Evolutionary conservation across 768 basidiomycete species (phyloP), one percentile per base, ranked within the genome.

Genomic region (Mrakia frigida): DNA sequence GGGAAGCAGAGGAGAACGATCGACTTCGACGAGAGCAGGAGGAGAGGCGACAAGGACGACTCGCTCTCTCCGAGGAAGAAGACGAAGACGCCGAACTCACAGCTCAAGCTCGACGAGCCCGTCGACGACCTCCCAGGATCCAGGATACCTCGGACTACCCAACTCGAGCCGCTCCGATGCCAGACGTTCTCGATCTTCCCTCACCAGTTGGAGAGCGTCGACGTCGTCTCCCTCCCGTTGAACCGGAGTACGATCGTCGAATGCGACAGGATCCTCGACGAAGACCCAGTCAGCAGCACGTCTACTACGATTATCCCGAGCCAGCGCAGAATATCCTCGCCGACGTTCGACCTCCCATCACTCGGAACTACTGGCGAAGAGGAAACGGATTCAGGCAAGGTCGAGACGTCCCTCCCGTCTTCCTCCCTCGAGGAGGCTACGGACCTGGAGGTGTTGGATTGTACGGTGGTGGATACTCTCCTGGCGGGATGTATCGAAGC

Each of bases 1-100:
- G 73, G 73, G 60, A 65, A 33, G 73, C 73, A 0, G 61, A 74
- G 31, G 61, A 74, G 43, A 33, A 33, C 16, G 63, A 46, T 2
- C 60, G 73, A 0, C 13, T 74, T 3, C 60, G 31, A n/a, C 65
- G 10, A 11, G 65, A 68, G 39, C 65, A 43, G 13, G 61, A 63
- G 33, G 65, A 68, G 25, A 16, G 65, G 10, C 25, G 9, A 35
- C 65, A 23, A n/a, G 25, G 37, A 16, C 65, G 65, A 39, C 65
- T 68, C 39, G 65, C 65, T 4, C 25, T 39, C 25, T 35, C 35
- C 65, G 65, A 39, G 35, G 33, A 37, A 9, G 65, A 39, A 13
- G 35, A 68, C 35, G 39, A 68, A 23, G 65, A 68, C 13, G 37
- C 65, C 0, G 65, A 43, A 21, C 65, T 68, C 65, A 39, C 65